Percentiles rank a stretch among this genome's conserved stretches.
Evolutionary conservation across 176 grass and related monocot species (phyloP).

Genomic region (Eragrostis nindensis): DNA sequence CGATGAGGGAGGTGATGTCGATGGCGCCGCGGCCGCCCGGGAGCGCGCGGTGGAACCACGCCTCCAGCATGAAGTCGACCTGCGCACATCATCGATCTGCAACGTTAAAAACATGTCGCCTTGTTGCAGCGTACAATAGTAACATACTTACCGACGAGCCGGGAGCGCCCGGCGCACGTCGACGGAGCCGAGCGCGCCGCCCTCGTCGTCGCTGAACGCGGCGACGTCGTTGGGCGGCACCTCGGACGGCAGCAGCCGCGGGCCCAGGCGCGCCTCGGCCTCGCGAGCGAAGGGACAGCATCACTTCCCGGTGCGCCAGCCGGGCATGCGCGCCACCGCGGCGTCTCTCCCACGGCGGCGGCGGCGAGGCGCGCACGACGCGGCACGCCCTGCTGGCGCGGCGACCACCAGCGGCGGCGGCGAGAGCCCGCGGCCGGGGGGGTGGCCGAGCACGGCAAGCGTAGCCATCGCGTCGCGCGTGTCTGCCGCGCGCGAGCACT

Average conservation of each 20-base stretch:
- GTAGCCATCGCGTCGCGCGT: too few species aligned
- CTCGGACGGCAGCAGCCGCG: slow-evolving; percentile 54
- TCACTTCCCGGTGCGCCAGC: slow-evolving; percentile 55
- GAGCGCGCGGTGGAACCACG: slow-evolving; percentile 66
- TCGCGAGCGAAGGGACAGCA: slow-evolving; percentile 39
- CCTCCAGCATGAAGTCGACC: slow-evolving; percentile 69
- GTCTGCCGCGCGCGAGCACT: too few species aligned
- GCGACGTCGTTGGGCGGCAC: slow-evolving; percentile 52
- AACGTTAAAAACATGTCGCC: too few species aligned
- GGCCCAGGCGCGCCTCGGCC: slow-evolving; percentile 36
- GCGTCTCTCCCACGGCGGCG: background rate
- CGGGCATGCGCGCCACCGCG: slow-evolving; percentile 42
- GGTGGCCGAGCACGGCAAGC: too few species aligned
- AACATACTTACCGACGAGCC: slow-evolving; percentile 37
- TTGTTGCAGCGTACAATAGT: too few species aligned
- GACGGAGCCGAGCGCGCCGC: slow-evolving; percentile 45
- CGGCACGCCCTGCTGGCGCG: too few species aligned
- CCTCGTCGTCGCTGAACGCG: slow-evolving; percentile 39
- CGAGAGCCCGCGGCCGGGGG: too few species aligned
- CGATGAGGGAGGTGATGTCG: slow-evolving; percentile 61
- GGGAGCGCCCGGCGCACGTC: slow-evolving; percentile 55
- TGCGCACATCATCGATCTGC: background rate
- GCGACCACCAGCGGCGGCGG: too few species aligned
- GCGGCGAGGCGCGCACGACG: too few species aligned
- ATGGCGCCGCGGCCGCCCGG: slow-evolving; percentile 42